Base-by-base conservation (phyloP, 2,329 filamentous ascomycete genomes). In the Monilinia fructigena region DNA sequence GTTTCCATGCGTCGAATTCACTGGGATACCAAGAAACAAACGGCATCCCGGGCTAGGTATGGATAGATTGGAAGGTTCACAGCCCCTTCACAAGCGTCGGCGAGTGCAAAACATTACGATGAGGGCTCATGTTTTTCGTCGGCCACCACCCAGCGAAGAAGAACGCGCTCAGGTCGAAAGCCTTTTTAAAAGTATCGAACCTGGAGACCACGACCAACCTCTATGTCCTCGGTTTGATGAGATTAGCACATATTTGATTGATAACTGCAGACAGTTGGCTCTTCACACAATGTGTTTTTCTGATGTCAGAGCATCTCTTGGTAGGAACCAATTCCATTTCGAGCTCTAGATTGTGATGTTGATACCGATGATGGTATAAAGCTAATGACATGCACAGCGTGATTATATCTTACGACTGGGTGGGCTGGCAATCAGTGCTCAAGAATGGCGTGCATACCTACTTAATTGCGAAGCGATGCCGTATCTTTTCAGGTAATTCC, bases 251-350 rank as follows among this genome's bases (percentile, higher is more conserved):
- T 68, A 68, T 38, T 52, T 70, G 2, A 40, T 70, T 8, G 26
- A 38, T 4, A 60, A 64, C 35, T 53, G 56, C 5, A 55, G 64
- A 28, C 11, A 56, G 26, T 59, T 70, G 23, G 67, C 68, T 2
- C 28, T 70, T 20, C 60, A 70, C 42, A 65, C 64, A 26, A 68
- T 70, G 68, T 45, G 55, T 59, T 67, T 67, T 65, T 12, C 26
- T 18, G 4, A 68, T 68, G 58, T 56, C 68, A 6, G 68, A 68
- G 42, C 55, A 68, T 62, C 66, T 59, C 1, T 47, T 70, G 59
- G 64, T 68, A 50, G 26, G 55, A 48, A n/a, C 16, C 11, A 23
- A 6, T 35, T 20, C 10, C 20, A 20, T 47, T 12, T 35, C 14
- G 26, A 28, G 40, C 26, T 12, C 10, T 47, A 11, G 14, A 14